These are phyloP conservation scores for Onygenales sp. DNA, from an alignment of 2,329 filamentous ascomycete species.

Conservation along the genomic window DNA sequence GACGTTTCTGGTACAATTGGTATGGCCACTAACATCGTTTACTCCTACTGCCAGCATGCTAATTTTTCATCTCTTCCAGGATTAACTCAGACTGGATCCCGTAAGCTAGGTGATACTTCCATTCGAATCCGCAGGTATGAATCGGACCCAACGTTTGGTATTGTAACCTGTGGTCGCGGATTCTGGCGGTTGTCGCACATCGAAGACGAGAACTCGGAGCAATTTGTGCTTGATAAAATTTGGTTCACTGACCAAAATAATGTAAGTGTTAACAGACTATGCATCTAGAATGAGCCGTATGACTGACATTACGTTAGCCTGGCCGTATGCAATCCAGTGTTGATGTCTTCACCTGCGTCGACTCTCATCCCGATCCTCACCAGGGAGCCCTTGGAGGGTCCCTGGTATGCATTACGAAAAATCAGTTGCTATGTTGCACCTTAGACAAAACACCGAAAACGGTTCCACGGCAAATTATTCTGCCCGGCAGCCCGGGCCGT, in stretches of 20 bases:
- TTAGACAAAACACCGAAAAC: constrained; percentile 33
- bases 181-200: constrained; percentile 29
- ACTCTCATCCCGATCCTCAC: constrained; percentile 14
- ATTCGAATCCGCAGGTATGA: constrained; percentile 23
- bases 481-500: constrained; percentile 33
- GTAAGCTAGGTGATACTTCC: constrained; percentile 27
- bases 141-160: constrained; percentile 17
- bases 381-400: constrained; percentile 28
- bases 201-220: constrained; percentile 14
- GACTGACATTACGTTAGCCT: constrained; percentile 17
- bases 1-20: constrained; percentile 17
- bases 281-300: background rate
- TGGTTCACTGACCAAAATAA: constrained; percentile 35
- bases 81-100: constrained; percentile 21
- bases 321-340: constrained; percentile 28
- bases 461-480: constrained; percentile 30
- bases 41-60: background rate
- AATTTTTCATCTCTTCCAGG: constrained; percentile 16
- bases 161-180: constrained; percentile 27
- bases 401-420: constrained; percentile 39
- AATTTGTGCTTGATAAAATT: constrained; percentile 24
- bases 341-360: constrained; percentile 26
- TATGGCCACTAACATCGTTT: constrained; percentile 9
- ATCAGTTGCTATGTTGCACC: constrained; percentile 39
- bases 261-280: constrained; percentile 18